A percentile compares a stretch with the other conserved stretches of the same genome.
phyloP scores from a whole-genome alignment of 2,329 filamentous ascomycete species.

The Pseudogymnoascus sp. region DNA sequence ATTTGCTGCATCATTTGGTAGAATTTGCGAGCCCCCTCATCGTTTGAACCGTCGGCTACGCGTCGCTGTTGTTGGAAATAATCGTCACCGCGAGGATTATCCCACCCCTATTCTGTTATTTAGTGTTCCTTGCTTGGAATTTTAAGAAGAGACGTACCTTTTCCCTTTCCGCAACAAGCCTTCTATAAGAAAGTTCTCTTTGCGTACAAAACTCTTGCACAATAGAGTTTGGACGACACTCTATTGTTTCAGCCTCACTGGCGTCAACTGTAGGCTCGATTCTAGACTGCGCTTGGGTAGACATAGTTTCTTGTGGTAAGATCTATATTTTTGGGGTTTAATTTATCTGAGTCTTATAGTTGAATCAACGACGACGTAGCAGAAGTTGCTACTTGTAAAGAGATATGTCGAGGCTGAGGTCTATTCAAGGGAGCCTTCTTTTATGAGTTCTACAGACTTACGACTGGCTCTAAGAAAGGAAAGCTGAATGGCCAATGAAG shows the following conservation, averaged over 20 bases:
- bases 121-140: not conserved
- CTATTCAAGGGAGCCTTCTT: not conserved
- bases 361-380: not conserved
- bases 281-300: not conserved
- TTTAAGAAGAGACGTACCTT: not conserved
- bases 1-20: conserved; percentile 39
- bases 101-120: conserved; percentile 34
- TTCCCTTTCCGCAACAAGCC: not conserved
- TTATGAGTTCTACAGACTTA: not conserved
- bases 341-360: too few relatives aligned
- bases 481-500: not conserved
- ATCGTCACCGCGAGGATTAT: conserved; percentile 35
- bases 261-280: not conserved
- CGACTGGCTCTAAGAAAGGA: not conserved
- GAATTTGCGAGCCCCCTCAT: conserved; percentile 26
- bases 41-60: conserved; percentile 30
- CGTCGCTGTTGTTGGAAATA: conserved; percentile 36
- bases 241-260: not conserved
- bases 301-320: not conserved
- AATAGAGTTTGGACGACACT: not conserved
- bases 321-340: too few relatives aligned
- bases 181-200: not conserved
- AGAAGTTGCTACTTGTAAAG: not conserved
- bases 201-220: not conserved
- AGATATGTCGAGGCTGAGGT: not conserved